phyloP scores from a whole-genome alignment of 169 alveolate species.

The Babesia sp. region DNA sequence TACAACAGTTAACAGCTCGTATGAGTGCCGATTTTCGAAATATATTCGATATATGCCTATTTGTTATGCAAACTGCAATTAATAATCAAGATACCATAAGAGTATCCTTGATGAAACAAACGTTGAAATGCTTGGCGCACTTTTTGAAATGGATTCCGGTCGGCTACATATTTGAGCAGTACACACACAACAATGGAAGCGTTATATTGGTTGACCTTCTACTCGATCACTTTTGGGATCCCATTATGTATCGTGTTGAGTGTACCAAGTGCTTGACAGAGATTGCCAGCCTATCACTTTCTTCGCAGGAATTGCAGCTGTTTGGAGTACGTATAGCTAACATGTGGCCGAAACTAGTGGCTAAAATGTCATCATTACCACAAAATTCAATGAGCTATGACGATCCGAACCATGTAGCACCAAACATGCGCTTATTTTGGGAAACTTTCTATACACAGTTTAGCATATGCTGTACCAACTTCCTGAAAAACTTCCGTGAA shows the following conservation, averaged over 20 bases:
- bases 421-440: conserved; percentile 79
- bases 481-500: conserved; percentile 75
- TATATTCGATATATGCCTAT: conserved; percentile 87
- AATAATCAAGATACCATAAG: conserved; percentile 81
- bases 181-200: conserved; percentile 68
- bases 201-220: conserved; percentile 76
- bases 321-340: conserved; percentile 70
- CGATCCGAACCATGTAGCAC: conserved; percentile 77
- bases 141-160: conserved; percentile 94
- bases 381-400: conserved; percentile 76
- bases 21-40: conserved; percentile 79
- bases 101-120: conserved; percentile 84
- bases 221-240: conserved; percentile 89
- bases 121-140: conserved; percentile 89
- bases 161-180: conserved; percentile 89
- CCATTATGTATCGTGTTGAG: conserved; percentile 85
- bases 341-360: conserved; percentile 81
- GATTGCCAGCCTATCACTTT: conserved; percentile 82
- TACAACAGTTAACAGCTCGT: conserved; percentile 78
- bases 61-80: conserved; percentile 83
- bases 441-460: conserved; percentile 85
- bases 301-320: conserved; percentile 68
- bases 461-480: conserved; percentile 80
- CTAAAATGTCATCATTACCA: conserved; percentile 78
- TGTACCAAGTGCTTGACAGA: conserved; percentile 91